These are phyloP conservation scores for Eragrostis nindensis DNA, from an alignment of 176 grass and related monocot species.

Conservation along the genomic window DNA sequence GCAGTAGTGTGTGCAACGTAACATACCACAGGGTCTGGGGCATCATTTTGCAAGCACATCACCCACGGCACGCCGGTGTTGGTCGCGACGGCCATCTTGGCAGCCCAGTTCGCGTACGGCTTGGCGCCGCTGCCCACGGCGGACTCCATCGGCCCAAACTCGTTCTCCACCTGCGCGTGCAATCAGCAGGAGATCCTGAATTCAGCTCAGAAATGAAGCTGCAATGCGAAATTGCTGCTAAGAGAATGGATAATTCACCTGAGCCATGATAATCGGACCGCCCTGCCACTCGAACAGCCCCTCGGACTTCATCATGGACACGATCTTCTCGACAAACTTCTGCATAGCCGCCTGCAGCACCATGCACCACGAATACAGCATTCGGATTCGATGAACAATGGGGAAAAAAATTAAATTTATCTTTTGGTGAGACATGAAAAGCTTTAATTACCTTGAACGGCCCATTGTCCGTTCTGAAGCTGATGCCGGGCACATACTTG, in stretches of 20 bases:
- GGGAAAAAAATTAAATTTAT: not conserved
- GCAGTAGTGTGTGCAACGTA: not conserved
- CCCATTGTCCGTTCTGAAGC: slow-evolving; percentile 90
- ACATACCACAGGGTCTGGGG: slow-evolving; percentile 85
- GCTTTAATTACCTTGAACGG: slow-evolving; percentile 76
- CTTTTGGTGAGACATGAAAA: not conserved
- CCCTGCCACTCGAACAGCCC: slow-evolving; percentile 79
- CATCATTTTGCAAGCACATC: slow-evolving; percentile 98
- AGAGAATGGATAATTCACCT: slow-evolving; percentile 53
- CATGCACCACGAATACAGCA: too few species aligned
- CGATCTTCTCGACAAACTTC: slow-evolving; percentile 85
- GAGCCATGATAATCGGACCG: slow-evolving; percentile 87
- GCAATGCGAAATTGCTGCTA: not conserved
- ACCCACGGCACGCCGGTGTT: slow-evolving; percentile 94
- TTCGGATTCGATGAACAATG: not conserved
- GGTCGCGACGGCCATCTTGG: slow-evolving; percentile 84
- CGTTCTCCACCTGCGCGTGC: slow-evolving; percentile 74
- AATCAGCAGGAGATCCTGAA: not conserved
- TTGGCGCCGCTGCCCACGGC: slow-evolving; percentile 60
- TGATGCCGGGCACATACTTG: slow-evolving; percentile 94
- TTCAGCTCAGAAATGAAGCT: not conserved
- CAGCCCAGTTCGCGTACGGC: slow-evolving; percentile 74
- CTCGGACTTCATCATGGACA: slow-evolving; percentile 97
- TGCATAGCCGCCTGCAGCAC: slow-evolving; percentile 63
- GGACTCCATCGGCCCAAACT: slow-evolving; percentile 82